phyloP scores from a whole-genome alignment of 148 eudicot genomes.

The Amaranthus hypochondriacus region DNA sequence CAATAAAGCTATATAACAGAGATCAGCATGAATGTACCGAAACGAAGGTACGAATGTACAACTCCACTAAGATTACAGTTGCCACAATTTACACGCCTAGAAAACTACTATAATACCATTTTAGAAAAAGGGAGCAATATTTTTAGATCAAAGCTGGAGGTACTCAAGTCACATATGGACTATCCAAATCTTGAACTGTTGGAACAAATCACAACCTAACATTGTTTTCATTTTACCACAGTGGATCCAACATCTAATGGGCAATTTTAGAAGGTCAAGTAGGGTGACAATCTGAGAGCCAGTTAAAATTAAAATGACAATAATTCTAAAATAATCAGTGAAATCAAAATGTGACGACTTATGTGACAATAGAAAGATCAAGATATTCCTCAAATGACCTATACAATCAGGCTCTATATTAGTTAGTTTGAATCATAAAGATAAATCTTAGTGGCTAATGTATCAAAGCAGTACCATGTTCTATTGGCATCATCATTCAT shows the following conservation, averaged over 20 bases:
- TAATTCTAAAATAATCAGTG: not conserved
- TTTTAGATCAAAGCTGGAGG: not conserved
- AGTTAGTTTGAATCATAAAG: not conserved
- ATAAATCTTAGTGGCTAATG: not conserved
- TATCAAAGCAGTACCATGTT: too few relatives aligned
- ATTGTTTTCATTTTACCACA: not conserved
- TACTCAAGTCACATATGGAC: not conserved
- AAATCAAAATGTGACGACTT: not conserved
- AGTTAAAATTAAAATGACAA: not conserved
- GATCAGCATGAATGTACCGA: not conserved
- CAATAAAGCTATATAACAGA: too few relatives aligned
- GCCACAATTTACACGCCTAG: too few relatives aligned
- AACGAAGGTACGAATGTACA: not conserved
- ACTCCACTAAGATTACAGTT: not conserved
- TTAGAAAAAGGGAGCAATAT: not conserved
- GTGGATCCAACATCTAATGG: not conserved
- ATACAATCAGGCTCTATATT: not conserved
- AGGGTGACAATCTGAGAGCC: not conserved
- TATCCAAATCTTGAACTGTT: not conserved
- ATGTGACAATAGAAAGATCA: not conserved
- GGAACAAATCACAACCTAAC: not conserved
- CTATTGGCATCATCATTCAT: too few relatives aligned
- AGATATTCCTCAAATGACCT: not conserved
- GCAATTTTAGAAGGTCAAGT: not conserved
- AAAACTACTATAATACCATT: not conserved